Conservation (phyloP, 208 protist species). For the Leishmania martiniquensis region DNA sequence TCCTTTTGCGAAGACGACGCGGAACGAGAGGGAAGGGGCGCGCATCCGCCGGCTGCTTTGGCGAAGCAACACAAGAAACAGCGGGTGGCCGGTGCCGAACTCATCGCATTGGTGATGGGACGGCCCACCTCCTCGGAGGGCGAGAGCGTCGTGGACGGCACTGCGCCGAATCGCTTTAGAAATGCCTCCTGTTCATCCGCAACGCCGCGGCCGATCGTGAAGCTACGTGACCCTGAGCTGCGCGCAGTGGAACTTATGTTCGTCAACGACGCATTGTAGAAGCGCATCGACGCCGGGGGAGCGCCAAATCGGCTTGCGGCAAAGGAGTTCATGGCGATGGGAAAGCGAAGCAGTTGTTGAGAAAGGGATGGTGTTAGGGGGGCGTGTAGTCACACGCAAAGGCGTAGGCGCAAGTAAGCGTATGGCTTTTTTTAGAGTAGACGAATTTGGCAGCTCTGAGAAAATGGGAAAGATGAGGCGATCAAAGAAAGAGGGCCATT, state of each 20-base stretch:
- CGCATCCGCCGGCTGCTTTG: neutral
- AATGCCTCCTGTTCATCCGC: neutral
- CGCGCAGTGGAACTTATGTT: constrained; percentile 34
- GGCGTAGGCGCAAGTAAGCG: neutral
- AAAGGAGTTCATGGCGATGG: no score
- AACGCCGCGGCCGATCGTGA: constrained; percentile 6
- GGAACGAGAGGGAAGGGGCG: neutral
- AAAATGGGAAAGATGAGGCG: neutral
- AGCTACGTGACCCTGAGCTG: constrained; percentile 29
- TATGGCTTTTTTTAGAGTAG: neutral
- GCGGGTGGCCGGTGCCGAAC: constrained; percentile 15
- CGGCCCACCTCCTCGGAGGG: neutral
- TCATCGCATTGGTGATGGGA: constrained; percentile 25
- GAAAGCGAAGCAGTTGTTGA: neutral
- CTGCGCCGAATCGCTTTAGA: neutral
- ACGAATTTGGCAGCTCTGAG: neutral
- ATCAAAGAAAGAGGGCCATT: neutral
- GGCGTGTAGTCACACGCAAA: neutral
- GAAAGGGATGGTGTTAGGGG: neutral
- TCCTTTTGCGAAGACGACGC: constrained; percentile 30
- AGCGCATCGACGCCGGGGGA: neutral
- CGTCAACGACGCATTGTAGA: neutral
- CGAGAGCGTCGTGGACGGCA: neutral
- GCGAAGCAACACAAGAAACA: constrained; percentile 4
- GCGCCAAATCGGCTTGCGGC: neutral